Conservation (phyloP, 2,329 filamentous ascomycete species). For the Metarhizium robertsii region DNA sequence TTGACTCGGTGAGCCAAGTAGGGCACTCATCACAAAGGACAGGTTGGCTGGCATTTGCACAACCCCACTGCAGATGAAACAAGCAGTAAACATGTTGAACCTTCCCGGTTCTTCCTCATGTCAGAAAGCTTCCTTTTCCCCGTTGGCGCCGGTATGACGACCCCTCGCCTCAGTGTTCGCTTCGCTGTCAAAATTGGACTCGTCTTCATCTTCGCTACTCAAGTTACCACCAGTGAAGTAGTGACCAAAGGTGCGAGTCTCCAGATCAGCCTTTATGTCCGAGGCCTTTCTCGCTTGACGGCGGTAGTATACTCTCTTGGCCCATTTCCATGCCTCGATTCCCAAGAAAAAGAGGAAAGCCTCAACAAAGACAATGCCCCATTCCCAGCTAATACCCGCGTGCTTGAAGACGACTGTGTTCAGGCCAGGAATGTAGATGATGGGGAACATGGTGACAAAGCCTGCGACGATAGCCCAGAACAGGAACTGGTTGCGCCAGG, state of each 20-base stretch:
- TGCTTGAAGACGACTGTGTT: constrained; percentile 50
- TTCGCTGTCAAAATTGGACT: constrained; percentile 1
- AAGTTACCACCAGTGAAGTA: constrained; percentile 17
- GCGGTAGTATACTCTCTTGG: constrained; percentile 35
- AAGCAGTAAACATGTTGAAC: neutral
- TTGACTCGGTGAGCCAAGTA: neutral
- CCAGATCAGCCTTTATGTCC: constrained; percentile 15
- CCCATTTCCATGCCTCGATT: constrained; percentile 49
- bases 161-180: constrained; percentile 6
- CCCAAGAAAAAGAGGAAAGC: constrained; percentile 48
- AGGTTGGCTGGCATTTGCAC: neutral
- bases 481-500: constrained; percentile 63
- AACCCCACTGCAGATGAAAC: neutral
- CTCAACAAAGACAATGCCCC: constrained; percentile 47
- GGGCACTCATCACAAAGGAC: neutral
- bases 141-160: neutral
- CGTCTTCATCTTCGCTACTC: constrained; percentile 11
- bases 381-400: constrained; percentile 49
- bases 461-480: constrained; percentile 48
- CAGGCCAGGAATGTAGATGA: constrained; percentile 48
- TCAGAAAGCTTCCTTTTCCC: constrained; percentile 9
- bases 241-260: constrained; percentile 23
- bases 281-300: constrained; percentile 11
- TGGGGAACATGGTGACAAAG: constrained; percentile 36
- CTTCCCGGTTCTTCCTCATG: constrained; percentile 7